Conservation (phyloP, 169 alveolate genomes). For the Besnoitia besnoiti region DNA sequence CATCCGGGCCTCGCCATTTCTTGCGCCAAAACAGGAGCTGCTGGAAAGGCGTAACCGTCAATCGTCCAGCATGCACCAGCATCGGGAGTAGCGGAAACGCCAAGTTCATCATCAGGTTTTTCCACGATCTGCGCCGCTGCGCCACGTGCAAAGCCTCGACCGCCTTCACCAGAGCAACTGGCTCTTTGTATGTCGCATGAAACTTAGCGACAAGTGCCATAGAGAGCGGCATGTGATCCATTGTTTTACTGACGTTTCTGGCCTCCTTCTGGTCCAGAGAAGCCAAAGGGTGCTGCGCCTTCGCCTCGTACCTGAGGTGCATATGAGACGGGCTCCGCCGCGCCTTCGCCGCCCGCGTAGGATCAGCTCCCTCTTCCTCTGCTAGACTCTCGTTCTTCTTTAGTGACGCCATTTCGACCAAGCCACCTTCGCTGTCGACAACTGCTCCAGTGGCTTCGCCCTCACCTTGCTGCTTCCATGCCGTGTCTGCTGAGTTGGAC, state of each 20-base stretch:
- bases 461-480: background rate
- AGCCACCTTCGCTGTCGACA: no score
- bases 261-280: conserved; percentile 24
- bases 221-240: conserved; percentile 21
- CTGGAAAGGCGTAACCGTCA: conserved; percentile 20
- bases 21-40: conserved; percentile 49
- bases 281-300: background rate
- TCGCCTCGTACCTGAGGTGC: background rate
- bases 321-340: background rate
- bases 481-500: background rate
- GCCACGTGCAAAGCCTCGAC: conserved; percentile 52
- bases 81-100: conserved; percentile 53
- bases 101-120: conserved; percentile 20
- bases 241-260: background rate
- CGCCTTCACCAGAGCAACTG: conserved; percentile 46
- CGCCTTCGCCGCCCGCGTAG: background rate
- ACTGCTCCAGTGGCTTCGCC: background rate
- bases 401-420: no score
- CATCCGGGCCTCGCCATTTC: conserved; percentile 58
- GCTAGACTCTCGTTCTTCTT: background rate
- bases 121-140: conserved; percentile 47
- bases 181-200: conserved; percentile 57
- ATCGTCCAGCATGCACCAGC: conserved; percentile 30
- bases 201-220: conserved; percentile 2
- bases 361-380: background rate